Evolutionary conservation across 495 filamentous ascomycete genomes (phyloP).

Genomic region (Hypomontagnella submonticulosa): DNA sequence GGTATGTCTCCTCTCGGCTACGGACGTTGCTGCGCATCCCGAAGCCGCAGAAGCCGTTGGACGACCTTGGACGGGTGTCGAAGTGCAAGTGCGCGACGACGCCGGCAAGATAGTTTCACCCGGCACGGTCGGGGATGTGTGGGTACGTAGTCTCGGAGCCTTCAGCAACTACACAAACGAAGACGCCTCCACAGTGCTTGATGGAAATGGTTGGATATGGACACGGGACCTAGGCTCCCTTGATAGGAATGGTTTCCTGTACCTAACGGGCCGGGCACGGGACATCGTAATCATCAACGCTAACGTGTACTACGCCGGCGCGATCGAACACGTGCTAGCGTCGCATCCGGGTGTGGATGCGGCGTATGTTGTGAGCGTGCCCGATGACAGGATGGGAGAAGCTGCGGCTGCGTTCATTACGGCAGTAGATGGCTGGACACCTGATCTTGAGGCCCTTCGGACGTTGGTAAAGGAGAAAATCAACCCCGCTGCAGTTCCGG

Average conservation of each 20-base stretch:
- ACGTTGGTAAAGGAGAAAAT: conserved; percentile 16
- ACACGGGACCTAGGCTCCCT: conserved; percentile 15
- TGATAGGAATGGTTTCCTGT: neutral
- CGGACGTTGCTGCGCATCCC: neutral
- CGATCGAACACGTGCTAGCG: conserved; percentile 16
- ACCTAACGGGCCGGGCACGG: conserved; percentile 14
- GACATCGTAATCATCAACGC: conserved; percentile 22
- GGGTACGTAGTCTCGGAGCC: conserved; percentile 2
- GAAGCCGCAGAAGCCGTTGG: conserved; percentile 6
- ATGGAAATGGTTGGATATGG: conserved; percentile 8
- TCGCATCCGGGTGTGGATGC: conserved; percentile 23
- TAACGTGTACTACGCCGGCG: conserved; percentile 12
- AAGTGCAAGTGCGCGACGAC: conserved; percentile 8
- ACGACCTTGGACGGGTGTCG: conserved; percentile 7
- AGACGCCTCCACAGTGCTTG: conserved; percentile 1
- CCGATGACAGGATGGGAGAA: conserved; percentile 27
- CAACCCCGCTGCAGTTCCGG: conserved; percentile 8
- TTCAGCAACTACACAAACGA: conserved; percentile 15
- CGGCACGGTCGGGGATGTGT: conserved; percentile 12
- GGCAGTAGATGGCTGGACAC: neutral
- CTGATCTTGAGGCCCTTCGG: conserved; percentile 1
- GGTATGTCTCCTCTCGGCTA: conserved; percentile 5
- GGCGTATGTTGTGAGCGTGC: conserved; percentile 20
- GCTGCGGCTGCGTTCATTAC: conserved; percentile 15
- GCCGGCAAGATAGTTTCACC: neutral